Percentiles rank a stretch among this genome's conserved stretches.
These are phyloP conservation scores for Fusarium tupiense DNA, from an alignment of 2,329 filamentous ascomycete genomes.

Conservation along the genomic window DNA sequence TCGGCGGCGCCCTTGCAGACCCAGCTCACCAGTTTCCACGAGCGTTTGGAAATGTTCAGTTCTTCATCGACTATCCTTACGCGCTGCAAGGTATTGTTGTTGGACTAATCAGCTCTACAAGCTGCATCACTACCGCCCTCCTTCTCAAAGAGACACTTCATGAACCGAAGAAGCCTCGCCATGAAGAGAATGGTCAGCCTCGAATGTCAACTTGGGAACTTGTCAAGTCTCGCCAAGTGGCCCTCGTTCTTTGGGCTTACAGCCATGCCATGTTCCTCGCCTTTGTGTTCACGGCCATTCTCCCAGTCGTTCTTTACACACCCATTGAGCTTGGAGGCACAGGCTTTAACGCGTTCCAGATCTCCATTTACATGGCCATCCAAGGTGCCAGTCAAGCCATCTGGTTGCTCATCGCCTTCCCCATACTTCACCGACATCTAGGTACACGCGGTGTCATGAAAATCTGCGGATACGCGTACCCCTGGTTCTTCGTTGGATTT, in stretches of 20 bases:
- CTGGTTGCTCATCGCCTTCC: slow-evolving; percentile 78
- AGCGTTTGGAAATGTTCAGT: slow-evolving; percentile 57
- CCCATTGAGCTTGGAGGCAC: slow-evolving; percentile 70
- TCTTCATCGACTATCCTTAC: slow-evolving; percentile 63
- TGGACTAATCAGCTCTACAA: slow-evolving; percentile 64
- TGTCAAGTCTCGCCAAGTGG: slow-evolving; percentile 70
- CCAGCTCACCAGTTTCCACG: slow-evolving; percentile 71
- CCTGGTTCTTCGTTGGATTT: slow-evolving; percentile 69
- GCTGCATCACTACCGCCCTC: slow-evolving; percentile 61
- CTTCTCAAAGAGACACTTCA: slow-evolving; percentile 72
- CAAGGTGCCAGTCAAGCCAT: slow-evolving; percentile 73
- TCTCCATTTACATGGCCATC: slow-evolving; percentile 72
- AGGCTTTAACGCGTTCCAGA: slow-evolving; percentile 68
- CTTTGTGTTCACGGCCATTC: slow-evolving; percentile 75
- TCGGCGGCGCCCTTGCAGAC: slow-evolving; percentile 75
- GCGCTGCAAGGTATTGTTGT: slow-evolving; percentile 65
- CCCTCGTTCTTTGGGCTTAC: slow-evolving; percentile 72
- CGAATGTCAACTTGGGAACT: slow-evolving; percentile 52
- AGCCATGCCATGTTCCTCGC: slow-evolving; percentile 74
- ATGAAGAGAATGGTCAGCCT: not conserved
- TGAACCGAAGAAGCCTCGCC: slow-evolving; percentile 9
- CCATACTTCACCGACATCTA: slow-evolving; percentile 69
- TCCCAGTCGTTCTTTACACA: slow-evolving; percentile 76
- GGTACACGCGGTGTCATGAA: slow-evolving; percentile 74
- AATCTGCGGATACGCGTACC: slow-evolving; percentile 64